Evolutionary conservation across 2,329 filamentous ascomycete species (phyloP), one percentile per base, ranked within the genome.

Genomic region (Boeremia exigua): DNA sequence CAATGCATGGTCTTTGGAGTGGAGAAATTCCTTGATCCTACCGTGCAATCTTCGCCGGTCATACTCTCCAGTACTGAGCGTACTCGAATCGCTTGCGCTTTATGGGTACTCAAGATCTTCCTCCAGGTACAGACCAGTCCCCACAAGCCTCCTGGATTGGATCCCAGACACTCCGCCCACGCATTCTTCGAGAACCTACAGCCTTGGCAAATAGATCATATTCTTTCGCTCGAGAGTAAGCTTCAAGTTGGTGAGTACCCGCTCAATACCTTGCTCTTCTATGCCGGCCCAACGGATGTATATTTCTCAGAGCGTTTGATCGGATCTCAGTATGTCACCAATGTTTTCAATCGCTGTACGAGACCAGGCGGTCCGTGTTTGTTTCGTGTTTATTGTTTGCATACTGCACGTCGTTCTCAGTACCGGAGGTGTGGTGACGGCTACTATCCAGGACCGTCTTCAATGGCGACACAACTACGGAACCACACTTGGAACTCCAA

Each of bases 61-160:
- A 42, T 10, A 12, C 49, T 64, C 3, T 62, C 54, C 15, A 3
- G 27, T 2, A 46, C 39, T 4, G 60, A 62, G 40, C 37, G 37
- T 25, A 15, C 23, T n/a, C 51, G 58, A 7, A 50, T 65, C 19
- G 17, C 43, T 10, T 45, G 43, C 19, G 39, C 37, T 3, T 39
- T 60, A 11, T 58, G 25, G 48, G 44, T 60, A 0, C 7, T 65
- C 14, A 58, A 51, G 23, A 48, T 62, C 12, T 58, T 50, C 36
- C 43, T 45, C 17, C 54, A 61, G 25, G 37, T 63, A 12, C 25
- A 37, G 3, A 2, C 33, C 2, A 42, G 42, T 14, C 54, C 54
- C 25, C 28, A 17, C 28, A 23, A 25, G 36, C 17, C 25, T 32
- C 4, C 39, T 15, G 23, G 4, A 8, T 10, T 29, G 27, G 6